Conservation (phyloP, 1,284 basidiomycete species). For the Rhodotorula sp. region DNA sequence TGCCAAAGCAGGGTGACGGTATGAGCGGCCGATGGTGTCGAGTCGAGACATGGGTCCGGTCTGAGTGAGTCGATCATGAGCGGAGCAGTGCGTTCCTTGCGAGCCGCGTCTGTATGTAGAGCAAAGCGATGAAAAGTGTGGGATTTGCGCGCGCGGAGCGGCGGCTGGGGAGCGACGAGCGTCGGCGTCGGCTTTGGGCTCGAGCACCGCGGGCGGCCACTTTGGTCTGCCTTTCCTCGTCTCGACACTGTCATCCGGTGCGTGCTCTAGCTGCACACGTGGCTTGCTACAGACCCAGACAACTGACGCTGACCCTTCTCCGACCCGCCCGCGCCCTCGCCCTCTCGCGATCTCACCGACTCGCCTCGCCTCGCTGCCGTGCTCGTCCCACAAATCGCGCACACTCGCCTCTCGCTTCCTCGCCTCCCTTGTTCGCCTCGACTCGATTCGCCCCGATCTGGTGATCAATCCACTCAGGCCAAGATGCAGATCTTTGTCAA, state of each 20-base stretch:
- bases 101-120: too few species aligned
- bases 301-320: not conserved
- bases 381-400: not conserved
- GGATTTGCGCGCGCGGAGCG: not conserved
- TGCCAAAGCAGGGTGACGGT: too few species aligned
- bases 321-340: not conserved
- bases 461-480: conserved; percentile 4
- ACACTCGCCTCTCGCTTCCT: not conserved
- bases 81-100: too few species aligned
- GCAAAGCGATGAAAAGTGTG: not conserved
- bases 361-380: not conserved
- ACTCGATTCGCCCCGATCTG: too few species aligned
- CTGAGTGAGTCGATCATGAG: too few species aligned
- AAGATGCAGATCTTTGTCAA: conserved; percentile 60
- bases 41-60: too few species aligned
- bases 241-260: conserved; percentile 5
- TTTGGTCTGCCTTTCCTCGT: not conserved
- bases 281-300: not conserved
- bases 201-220: not conserved
- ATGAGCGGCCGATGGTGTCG: too few species aligned
- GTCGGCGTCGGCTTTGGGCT: not conserved
- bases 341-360: not conserved
- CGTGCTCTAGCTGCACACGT: not conserved
- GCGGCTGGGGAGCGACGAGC: not conserved
- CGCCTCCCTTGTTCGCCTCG: not conserved